Evolutionary conservation across 2,329 filamentous ascomycete genomes (phyloP), one percentile per base, ranked within the genome.

Genomic region (Basipetospora chlamydospora): DNA sequence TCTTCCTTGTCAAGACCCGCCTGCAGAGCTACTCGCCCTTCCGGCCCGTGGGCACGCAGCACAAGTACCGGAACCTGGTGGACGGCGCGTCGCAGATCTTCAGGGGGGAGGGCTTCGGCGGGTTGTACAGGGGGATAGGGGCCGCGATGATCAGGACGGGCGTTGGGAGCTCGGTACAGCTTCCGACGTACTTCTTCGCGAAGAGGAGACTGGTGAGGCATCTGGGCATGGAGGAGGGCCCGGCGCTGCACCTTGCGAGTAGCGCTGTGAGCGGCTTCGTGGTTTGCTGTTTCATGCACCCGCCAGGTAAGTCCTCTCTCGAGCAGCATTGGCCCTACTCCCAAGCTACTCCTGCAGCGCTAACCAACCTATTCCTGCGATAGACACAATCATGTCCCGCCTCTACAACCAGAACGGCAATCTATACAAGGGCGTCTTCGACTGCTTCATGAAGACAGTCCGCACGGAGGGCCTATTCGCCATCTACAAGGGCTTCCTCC

Each of bases 341-440:
- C n/a, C n/a, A n/a, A n/a, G n/a, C n/a, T 6, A 25, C 40, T 25
- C 32, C 12, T 23, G 7, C 22, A 16, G 28, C 22, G 22, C 22
- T 23, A 23, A 23, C 22, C 22, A 23, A 6, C 6, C 22, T 6
- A 23, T 11, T 12, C 35, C n/a, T n/a, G n/a, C n/a, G n/a, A n/a
- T n/a, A 47, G 90, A 98, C 57, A 98, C 90, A 5, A 83, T 98
- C 60, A 98, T 98, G 90, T 90, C 85, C 43, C 80, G 90, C 43
- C 79, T 98, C 67, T 98, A 98, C 67, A 98, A 98, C 64, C 90
- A 98, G 58, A 93, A 87, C 43, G 90, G 90, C 36, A 93, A 95
- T 54, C 70, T 98, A n/a, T 98, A 98, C 66, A 78, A 72, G 47
- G 82, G 87, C 40, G 84, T 92, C 4, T 82, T 93, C 44, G 90